These are phyloP conservation scores for Nicotiana otophora DNA, from an alignment of 257 asterid genomes.

Conservation along the genomic window DNA sequence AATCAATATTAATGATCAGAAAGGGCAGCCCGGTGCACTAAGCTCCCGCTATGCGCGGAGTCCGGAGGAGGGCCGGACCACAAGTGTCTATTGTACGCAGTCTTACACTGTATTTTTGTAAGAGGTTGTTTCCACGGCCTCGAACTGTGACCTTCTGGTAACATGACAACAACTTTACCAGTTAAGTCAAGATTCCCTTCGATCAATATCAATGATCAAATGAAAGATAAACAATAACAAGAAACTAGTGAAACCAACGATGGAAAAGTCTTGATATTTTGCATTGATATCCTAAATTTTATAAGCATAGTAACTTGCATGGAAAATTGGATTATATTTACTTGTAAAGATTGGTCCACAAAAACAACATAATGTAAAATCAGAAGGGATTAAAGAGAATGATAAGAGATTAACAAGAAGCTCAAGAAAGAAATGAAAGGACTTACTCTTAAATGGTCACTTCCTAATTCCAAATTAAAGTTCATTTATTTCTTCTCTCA, in stretches of 20 bases:
- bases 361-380: not conserved
- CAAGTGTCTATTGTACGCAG: too few relatives aligned
- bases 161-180: too few relatives aligned
- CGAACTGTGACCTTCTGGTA: too few relatives aligned
- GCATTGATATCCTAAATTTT: not conserved
- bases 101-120: too few relatives aligned
- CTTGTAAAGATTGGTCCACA: not conserved
- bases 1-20: not conserved
- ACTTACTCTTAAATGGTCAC: not conserved
- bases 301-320: not conserved
- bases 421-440: slow-evolving; percentile 2
- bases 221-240: not conserved
- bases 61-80: too few relatives aligned
- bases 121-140: too few relatives aligned
- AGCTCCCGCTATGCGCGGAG: too few relatives aligned
- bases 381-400: not conserved
- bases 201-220: not conserved
- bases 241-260: not conserved
- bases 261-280: not conserved
- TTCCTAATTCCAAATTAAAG: not conserved
- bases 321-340: not conserved
- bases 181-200: too few relatives aligned
- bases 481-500: not conserved
- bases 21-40: too few relatives aligned
- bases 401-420: not conserved